Base-by-base conservation (phyloP, 169 alveolate species). In the Eimeria falciformis region DNA sequence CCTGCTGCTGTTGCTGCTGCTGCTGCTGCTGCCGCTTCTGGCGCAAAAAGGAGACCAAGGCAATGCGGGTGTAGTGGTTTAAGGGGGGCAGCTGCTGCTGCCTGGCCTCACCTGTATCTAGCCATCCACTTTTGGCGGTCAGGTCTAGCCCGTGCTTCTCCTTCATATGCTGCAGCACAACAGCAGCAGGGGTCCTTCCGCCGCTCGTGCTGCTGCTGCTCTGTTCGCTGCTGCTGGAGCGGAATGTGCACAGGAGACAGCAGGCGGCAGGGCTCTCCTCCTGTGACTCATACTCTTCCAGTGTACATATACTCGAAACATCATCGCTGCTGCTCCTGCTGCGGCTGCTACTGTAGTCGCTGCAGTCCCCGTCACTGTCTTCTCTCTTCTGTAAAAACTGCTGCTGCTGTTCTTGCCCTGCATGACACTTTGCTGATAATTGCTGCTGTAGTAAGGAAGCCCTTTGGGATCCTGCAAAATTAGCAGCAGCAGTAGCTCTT, bases 11-110 rank as follows among this genome's bases (percentile, higher is more conserved):
- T 77, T 43, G 23, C 33, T 37, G 83, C 89, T 12, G 46, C 53
- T n/a, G 29, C 89, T 79, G 53, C 21, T 17, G 33, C 81, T 62
- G 75, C 3, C 5, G 78, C 77, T 43, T n/a, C 91, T 83, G 58
- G 17, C 91, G 91, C 58, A 83, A 23, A 23, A 55, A 83, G 56
- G 66, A 58, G 79, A 83, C 50, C 65, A 83, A 25, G 40, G 81
- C 79, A 46, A 83, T 83, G 23, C 91, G 91, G 66, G 29, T 11
- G 91, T 83, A 83, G 14, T 58, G 33, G 6, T n/a, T 40, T 46
- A 83, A 33, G 5, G 78, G 66, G 37, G 91, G 91, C 56, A 83
- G 65, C 65, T 56, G 75, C 75, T 62, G 75, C 75, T 62, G 27
- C 18, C 0, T 14, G 18, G 23, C 40, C 65, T 53, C 65, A 53